Evolutionary conservation across 352 stramenopile genomes (phyloP).

Genomic region (Pythium brachiatum): DNA sequence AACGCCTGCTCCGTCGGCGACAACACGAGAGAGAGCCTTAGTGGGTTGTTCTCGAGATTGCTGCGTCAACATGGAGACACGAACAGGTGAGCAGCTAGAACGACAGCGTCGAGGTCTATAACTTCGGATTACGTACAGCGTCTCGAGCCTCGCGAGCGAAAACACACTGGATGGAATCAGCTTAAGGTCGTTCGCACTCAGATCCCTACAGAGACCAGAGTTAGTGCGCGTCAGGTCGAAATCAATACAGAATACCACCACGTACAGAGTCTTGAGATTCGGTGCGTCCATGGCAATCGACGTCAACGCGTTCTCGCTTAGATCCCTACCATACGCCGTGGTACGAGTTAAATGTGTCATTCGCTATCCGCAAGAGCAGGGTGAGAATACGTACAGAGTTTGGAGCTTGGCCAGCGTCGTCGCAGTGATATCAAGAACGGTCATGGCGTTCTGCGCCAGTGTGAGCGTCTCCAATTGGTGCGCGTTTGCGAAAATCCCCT

Average conservation of each 20-base stretch:
- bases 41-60: not conserved
- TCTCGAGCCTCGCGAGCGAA: not conserved
- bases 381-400: not conserved
- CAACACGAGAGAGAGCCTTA: not conserved
- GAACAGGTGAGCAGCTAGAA: too few species aligned
- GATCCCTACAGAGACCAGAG: not conserved
- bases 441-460: not conserved
- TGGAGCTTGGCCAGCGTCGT: not conserved
- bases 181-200: not conserved
- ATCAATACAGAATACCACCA: not conserved
- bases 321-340: not conserved
- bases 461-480: not conserved
- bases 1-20: not conserved
- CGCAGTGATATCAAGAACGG: not conserved
- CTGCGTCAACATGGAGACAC: not conserved
- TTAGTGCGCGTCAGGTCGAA: not conserved
- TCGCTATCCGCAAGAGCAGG: not conserved
- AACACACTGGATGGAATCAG: not conserved
- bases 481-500: not conserved
- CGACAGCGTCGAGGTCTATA: too few species aligned
- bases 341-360: not conserved
- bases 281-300: not conserved
- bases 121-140: not conserved
- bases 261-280: not conserved
- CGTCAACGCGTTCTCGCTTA: not conserved